These are phyloP conservation scores for Inga oerstediana DNA, from an alignment of 306 rosid genomes.

Conservation along the genomic window DNA sequence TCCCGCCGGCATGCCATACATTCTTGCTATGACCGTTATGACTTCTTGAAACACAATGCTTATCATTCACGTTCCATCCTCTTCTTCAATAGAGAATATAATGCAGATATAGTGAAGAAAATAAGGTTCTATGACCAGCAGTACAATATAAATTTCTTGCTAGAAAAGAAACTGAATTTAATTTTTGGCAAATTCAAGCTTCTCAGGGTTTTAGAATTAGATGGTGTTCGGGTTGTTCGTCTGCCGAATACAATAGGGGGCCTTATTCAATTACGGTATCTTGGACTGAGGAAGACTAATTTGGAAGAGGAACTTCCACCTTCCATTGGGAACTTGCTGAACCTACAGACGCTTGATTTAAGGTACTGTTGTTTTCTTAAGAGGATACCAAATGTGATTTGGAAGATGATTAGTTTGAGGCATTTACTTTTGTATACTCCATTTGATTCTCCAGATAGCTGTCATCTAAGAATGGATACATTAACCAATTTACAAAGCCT, in stretches of 20 bases:
- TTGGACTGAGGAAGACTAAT: slow-evolving; percentile 50
- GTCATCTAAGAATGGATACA: slow-evolving; percentile 49
- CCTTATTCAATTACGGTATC: slow-evolving; percentile 51
- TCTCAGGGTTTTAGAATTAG: slow-evolving; percentile 53
- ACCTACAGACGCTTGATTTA: slow-evolving; percentile 55
- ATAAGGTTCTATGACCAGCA: slow-evolving; percentile 6
- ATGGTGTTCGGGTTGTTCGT: slow-evolving; percentile 49
- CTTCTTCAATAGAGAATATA: slow-evolving; percentile 53
- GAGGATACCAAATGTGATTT: slow-evolving; percentile 50
- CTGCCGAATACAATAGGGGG: slow-evolving; percentile 43
- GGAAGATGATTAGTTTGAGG: slow-evolving; percentile 53
- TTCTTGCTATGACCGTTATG: slow-evolving; percentile 50
- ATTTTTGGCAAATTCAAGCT: slow-evolving; percentile 47
- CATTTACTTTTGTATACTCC: slow-evolving; percentile 51
- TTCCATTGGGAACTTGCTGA: slow-evolving; percentile 49
- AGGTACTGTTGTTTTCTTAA: slow-evolving; percentile 49
- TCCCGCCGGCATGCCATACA: slow-evolving; percentile 46
- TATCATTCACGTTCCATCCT: slow-evolving; percentile 46
- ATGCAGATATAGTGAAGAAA: slow-evolving; percentile 33
- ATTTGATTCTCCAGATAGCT: slow-evolving; percentile 45
- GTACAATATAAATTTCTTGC: slow-evolving; percentile 33
- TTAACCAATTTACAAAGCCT: slow-evolving; percentile 47
- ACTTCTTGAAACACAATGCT: slow-evolving; percentile 40
- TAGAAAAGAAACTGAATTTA: slow-evolving; percentile 46
- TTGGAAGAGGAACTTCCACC: slow-evolving; percentile 44